phyloP scores from a whole-genome alignment of 2,329 filamentous ascomycete species.

The Neopestalotiopsis sp. region DNA sequence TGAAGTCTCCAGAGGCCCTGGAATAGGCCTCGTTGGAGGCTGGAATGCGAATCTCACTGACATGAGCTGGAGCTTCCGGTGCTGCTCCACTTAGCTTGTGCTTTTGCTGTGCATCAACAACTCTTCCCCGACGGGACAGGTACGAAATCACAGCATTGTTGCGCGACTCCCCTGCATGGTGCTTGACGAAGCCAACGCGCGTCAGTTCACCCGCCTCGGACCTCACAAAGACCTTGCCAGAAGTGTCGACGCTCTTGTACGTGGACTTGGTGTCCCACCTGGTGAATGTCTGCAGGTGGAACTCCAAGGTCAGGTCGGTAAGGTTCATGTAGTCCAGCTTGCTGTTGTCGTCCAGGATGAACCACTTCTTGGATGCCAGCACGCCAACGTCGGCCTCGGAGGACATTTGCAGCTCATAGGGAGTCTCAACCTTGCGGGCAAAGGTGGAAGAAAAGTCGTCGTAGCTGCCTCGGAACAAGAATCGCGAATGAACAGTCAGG shows the following conservation, averaged over 20 bases:
- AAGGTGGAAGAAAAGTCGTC: slow-evolving; percentile 95
- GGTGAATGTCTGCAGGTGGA: slow-evolving; percentile 88
- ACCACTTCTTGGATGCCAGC: slow-evolving; percentile 95
- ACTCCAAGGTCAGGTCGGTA: slow-evolving; percentile 76
- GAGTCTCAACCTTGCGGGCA: slow-evolving; percentile 91
- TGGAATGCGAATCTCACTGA: slow-evolving; percentile 21
- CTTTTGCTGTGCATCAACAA: slow-evolving; percentile 71
- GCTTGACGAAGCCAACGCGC: slow-evolving; percentile 92
- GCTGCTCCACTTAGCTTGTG: slow-evolving; percentile 13
- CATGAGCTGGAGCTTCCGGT: slow-evolving; percentile 1
- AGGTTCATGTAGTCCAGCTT: slow-evolving; percentile 64
- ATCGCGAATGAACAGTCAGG: slow-evolving; percentile 81
- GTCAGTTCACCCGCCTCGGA: slow-evolving; percentile 77
- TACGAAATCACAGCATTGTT: slow-evolving; percentile 97
- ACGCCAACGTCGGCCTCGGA: slow-evolving; percentile 90
- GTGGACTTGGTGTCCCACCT: slow-evolving; percentile 91
- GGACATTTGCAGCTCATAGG: slow-evolving; percentile 84
- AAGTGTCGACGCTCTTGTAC: slow-evolving; percentile 87
- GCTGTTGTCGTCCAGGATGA: slow-evolving; percentile 80
- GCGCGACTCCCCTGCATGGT: slow-evolving; percentile 88
- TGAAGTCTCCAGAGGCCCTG: slow-evolving; percentile 40
- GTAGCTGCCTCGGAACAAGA: slow-evolving; percentile 91
- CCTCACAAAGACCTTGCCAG: slow-evolving; percentile 69
- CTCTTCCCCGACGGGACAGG: slow-evolving; percentile 83
- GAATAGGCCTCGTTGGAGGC: slow-evolving; percentile 33